phyloP scores from a whole-genome alignment of 768 basidiomycete genomes.

The Krasilnikovozyma curviuscula region DNA sequence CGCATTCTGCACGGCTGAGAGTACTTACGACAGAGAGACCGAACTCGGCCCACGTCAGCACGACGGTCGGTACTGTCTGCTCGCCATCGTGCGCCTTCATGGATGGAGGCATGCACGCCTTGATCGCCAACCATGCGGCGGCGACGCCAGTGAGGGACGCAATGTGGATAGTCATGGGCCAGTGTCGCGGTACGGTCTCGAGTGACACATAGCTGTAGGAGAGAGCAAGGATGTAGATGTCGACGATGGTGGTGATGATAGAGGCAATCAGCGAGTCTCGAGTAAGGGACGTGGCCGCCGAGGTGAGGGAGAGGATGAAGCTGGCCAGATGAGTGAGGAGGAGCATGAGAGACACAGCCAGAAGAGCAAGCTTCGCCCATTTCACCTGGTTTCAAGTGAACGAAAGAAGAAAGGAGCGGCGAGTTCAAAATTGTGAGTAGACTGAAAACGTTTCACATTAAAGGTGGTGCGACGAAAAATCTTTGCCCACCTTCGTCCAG shows the following conservation, averaged over 20 bases:
- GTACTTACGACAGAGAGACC: not conserved
- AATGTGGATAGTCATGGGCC: slow-evolving; percentile 11
- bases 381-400: slow-evolving; percentile 29
- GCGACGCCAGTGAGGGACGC: slow-evolving; percentile 3
- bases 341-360: slow-evolving; percentile 32
- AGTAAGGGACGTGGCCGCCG: slow-evolving; percentile 38
- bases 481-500: slow-evolving; percentile 40
- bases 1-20: too few relatives aligned
- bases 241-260: slow-evolving; percentile 35
- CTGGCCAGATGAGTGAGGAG: slow-evolving; percentile 18
- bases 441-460: slow-evolving; percentile 1
- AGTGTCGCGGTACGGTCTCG: slow-evolving; percentile 23
- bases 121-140: slow-evolving; percentile 4
- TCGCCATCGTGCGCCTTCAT: slow-evolving; percentile 1
- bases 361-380: slow-evolving; percentile 39
- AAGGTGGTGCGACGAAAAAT: too few relatives aligned
- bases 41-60: slow-evolving; percentile 1
- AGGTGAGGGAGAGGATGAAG: slow-evolving; percentile 18
- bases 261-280: slow-evolving; percentile 24
- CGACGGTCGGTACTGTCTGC: not conserved
- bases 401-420: not conserved
- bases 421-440: not conserved
- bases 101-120: slow-evolving; percentile 11
- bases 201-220: slow-evolving; percentile 36
- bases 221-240: slow-evolving; percentile 41